These are phyloP conservation scores for Lodderomyces parapsilosis DNA, from an alignment of 1,139 yeast genomes.

Conservation along the genomic window DNA sequence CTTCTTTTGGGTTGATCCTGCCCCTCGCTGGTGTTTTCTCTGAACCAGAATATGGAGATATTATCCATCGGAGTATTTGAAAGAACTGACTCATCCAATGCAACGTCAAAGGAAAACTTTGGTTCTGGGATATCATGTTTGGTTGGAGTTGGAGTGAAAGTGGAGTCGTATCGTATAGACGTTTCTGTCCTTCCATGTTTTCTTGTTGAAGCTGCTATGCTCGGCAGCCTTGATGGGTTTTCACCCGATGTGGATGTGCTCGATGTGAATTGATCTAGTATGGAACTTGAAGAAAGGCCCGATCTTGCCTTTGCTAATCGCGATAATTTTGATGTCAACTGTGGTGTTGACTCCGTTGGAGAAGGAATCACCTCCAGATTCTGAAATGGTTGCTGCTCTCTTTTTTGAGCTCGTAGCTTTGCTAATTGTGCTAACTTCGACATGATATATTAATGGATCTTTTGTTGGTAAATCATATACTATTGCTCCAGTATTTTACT, in stretches of 20 bases:
- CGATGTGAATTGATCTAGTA: conserved; percentile 18
- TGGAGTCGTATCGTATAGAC: not conserved
- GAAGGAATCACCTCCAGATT: not conserved
- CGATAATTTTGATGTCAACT: conserved; percentile 44
- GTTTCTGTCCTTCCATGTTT: not conserved
- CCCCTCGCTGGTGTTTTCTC: conserved; percentile 5
- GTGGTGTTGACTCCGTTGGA: conserved; percentile 4
- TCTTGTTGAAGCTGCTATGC: not conserved
- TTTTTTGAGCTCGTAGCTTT: conserved; percentile 17
- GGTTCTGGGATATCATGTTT: conserved; percentile 4
- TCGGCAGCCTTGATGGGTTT: not conserved
- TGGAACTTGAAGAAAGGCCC: conserved; percentile 21
- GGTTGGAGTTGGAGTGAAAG: too few species aligned
- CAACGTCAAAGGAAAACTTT: conserved; percentile 14
- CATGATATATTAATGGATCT: conserved; percentile 7
- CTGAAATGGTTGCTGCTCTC: conserved; percentile 6
- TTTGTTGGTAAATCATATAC: not conserved
- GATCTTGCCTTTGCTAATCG: conserved; percentile 48
- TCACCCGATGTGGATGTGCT: not conserved
- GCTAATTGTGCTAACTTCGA: conserved; percentile 24
- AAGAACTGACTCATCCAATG: conserved; percentile 22
- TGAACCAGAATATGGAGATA: conserved; percentile 21
- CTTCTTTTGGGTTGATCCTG: conserved; percentile 23
- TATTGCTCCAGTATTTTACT: not conserved
- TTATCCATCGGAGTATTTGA: conserved; percentile 16